Percentiles rank a stretch among this genome's conserved stretches.
Conservation (phyloP, 202 grass and related monocot species). For the Setaria viridis region DNA sequence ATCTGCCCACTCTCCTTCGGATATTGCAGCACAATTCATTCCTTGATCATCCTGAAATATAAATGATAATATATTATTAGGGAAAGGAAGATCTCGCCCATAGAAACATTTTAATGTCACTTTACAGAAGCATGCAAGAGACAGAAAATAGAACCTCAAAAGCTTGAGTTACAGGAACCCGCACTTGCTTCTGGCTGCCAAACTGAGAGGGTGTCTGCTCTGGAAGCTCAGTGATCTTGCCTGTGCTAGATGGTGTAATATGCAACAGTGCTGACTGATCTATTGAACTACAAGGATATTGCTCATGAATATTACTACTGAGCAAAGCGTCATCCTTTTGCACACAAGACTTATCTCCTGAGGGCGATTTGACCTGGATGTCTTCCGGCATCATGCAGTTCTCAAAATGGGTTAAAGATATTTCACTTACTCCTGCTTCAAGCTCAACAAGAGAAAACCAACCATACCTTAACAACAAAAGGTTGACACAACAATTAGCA, state of each 20-base stretch:
- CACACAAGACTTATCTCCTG: conserved; percentile 35
- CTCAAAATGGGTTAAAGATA: conserved; percentile 58
- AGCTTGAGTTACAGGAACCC: conserved; percentile 56
- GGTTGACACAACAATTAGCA: conserved; percentile 34
- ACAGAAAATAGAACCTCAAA: conserved; percentile 53
- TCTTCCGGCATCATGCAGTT: conserved; percentile 67
- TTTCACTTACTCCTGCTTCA: conserved; percentile 58
- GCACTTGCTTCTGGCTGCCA: conserved; percentile 51
- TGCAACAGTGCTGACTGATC: conserved; percentile 43
- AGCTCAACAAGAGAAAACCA: conserved; percentile 84
- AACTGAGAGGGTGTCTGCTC: conserved; percentile 39
- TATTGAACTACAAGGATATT: conserved; percentile 44
- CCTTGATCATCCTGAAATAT: conserved; percentile 51
- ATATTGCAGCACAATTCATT: conserved; percentile 48
- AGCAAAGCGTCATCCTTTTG: conserved; percentile 46
- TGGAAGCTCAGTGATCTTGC: conserved; percentile 30
- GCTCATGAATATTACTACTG: conserved; percentile 40
- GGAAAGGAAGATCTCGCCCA: conserved; percentile 27
- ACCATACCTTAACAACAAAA: conserved; percentile 76
- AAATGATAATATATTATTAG: conserved; percentile 28
- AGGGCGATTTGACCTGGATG: conserved; percentile 50
- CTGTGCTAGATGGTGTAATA: conserved; percentile 30
- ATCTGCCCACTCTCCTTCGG: conserved; percentile 87
- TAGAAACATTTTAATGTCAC: conserved; percentile 16
- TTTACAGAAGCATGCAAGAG: conserved; percentile 42